Percentiles rank a stretch among this genome's conserved stretches.
Evolutionary conservation across 2,329 filamentous ascomycete species (phyloP).

Genomic region (Pyrenochaeta sp.): DNA sequence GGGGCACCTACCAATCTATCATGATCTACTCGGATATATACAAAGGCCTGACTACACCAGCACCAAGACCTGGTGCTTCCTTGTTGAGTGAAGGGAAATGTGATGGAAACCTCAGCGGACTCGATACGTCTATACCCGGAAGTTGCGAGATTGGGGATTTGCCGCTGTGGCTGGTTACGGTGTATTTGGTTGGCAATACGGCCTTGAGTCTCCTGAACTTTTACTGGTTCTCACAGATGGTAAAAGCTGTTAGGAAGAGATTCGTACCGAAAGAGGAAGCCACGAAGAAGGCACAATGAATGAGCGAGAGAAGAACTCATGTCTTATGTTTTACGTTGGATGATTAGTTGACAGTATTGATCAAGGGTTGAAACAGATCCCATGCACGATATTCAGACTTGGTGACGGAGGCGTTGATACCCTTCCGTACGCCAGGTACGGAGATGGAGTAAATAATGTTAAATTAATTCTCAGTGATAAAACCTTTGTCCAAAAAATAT

Average conservation of each 20-base stretch:
- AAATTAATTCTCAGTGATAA: too few species aligned
- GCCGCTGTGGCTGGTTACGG: slow-evolving; percentile 71
- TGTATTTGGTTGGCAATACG: slow-evolving; percentile 76
- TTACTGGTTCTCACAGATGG: slow-evolving; percentile 87
- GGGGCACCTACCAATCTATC: slow-evolving; percentile 74
- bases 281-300: slow-evolving; percentile 31
- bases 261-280: slow-evolving; percentile 60
- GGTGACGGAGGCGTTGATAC: too few species aligned
- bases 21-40: slow-evolving; percentile 72
- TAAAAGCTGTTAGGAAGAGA: slow-evolving; percentile 78
- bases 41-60: slow-evolving; percentile 47
- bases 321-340: neutral
- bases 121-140: slow-evolving; percentile 17
- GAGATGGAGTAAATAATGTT: too few species aligned
- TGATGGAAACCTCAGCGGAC: slow-evolving; percentile 52
- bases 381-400: too few species aligned
- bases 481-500: too few species aligned
- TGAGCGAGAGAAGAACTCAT: neutral
- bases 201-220: slow-evolving; percentile 78
- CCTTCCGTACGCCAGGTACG: too few species aligned
- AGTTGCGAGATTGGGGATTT: slow-evolving; percentile 49
- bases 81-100: slow-evolving; percentile 52
- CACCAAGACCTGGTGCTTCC: slow-evolving; percentile 19
- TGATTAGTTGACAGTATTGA: too few species aligned
- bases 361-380: too few species aligned